These are phyloP conservation scores for Crithidia fasciculata DNA, from an alignment of 208 protist species.

Conservation along the genomic window DNA sequence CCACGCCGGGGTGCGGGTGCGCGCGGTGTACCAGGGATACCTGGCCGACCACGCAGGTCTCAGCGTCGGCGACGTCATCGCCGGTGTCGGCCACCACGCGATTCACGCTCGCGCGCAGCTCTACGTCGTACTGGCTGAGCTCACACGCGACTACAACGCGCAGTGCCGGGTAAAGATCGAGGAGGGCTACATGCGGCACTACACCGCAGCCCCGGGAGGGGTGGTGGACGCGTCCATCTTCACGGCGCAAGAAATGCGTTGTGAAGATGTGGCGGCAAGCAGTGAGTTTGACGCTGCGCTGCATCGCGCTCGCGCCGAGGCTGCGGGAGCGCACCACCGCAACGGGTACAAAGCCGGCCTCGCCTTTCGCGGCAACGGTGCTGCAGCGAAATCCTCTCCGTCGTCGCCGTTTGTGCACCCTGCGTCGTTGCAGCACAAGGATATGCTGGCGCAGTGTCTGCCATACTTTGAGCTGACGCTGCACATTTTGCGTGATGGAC, in stretches of 20 bases:
- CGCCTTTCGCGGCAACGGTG: not conserved
- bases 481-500: slow-evolving; percentile 31
- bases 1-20: slow-evolving; percentile 43
- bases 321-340: not conserved
- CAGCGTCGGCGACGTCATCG: slow-evolving; percentile 52
- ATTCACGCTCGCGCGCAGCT: slow-evolving; percentile 58
- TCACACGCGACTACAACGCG: slow-evolving; percentile 48
- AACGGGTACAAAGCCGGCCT: not conserved
- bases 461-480: slow-evolving; percentile 30
- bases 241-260: not conserved
- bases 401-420: not conserved
- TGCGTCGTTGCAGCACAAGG: slow-evolving; percentile 12
- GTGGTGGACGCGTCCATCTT: slow-evolving; percentile 11
- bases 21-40: slow-evolving; percentile 54
- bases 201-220: not conserved
- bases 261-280: not conserved
- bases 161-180: slow-evolving; percentile 48
- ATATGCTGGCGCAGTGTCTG: slow-evolving; percentile 19
- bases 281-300: slow-evolving; percentile 3
- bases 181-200: slow-evolving; percentile 28
- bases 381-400: not conserved
- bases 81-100: slow-evolving; percentile 45
- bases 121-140: slow-evolving; percentile 55
- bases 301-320: slow-evolving; percentile 21
- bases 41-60: slow-evolving; percentile 52